These are phyloP conservation scores for Beauveria bassiana DNA, from an alignment of 2,329 filamentous ascomycete genomes.

Conservation along the genomic window DNA sequence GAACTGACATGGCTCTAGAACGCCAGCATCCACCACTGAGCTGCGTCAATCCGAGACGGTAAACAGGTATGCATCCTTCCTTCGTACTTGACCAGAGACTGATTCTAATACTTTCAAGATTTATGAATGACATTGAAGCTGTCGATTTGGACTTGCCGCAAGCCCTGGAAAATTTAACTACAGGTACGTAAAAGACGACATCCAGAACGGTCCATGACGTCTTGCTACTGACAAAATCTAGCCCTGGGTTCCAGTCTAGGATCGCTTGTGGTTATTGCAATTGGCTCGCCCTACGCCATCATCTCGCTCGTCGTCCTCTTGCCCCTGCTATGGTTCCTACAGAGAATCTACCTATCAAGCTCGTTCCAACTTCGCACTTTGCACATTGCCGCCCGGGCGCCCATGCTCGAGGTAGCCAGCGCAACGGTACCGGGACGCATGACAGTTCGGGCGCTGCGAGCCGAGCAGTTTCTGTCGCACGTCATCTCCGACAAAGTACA, in stretches of 20 bases:
- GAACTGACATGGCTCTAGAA: too few relatives aligned
- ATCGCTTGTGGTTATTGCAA: conserved; percentile 1
- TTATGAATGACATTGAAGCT: too few relatives aligned
- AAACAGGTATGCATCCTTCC: neutral
- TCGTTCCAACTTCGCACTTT: neutral
- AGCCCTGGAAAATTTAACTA: neutral
- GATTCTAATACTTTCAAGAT: too few relatives aligned
- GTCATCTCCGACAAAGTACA: neutral
- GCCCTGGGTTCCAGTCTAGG: neutral
- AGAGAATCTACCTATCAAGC: neutral
- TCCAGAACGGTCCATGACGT: too few relatives aligned
- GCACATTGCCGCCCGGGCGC: conserved; percentile 1
- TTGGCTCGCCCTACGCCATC: conserved; percentile 1
- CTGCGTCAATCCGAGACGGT: too few relatives aligned
- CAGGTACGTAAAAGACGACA: too few relatives aligned
- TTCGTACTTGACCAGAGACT: too few relatives aligned
- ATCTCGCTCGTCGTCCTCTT: neutral
- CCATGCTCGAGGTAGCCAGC: neutral
- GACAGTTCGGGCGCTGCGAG: neutral
- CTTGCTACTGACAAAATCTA: too few relatives aligned
- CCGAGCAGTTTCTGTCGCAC: too few relatives aligned
- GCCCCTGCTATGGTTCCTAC: neutral
- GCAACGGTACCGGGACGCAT: neutral
- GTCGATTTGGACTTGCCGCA: neutral
- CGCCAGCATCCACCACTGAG: too few relatives aligned